phyloP scores from a whole-genome alignment of 2,329 filamentous ascomycete genomes.

The Neonectria faginata region DNA sequence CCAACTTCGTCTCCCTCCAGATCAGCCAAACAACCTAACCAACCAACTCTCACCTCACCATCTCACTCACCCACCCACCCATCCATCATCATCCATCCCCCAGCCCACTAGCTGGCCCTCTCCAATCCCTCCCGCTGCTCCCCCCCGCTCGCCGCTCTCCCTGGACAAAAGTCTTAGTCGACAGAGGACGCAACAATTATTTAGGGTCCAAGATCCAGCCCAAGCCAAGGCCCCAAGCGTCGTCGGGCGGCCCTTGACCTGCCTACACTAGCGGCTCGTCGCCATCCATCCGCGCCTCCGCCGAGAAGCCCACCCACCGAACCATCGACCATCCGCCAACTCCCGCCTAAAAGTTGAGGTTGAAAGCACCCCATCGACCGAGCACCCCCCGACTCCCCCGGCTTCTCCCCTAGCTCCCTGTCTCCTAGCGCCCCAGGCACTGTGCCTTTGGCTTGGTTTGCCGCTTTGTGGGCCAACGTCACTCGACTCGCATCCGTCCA shows the following conservation, averaged over 20 bases:
- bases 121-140: conserved; percentile 17
- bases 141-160: conserved; percentile 6
- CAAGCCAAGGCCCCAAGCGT: not conserved
- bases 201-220: conserved; percentile 2
- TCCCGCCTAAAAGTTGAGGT: conserved; percentile 8
- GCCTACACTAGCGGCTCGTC: conserved; percentile 20
- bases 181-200: not conserved
- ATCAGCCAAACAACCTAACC: not conserved
- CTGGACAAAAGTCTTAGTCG: conserved; percentile 7
- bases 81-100: not conserved
- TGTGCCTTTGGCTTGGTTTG: conserved; percentile 10
- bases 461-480: conserved; percentile 26
- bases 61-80: conserved; percentile 1
- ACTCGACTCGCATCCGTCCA: conserved; percentile 20
- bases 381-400: conserved; percentile 18
- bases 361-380: conserved; percentile 10
- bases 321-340: not conserved
- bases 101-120: conserved; percentile 7
- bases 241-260: not conserved
- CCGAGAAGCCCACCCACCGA: not conserved
- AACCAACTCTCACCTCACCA: conserved; percentile 3
- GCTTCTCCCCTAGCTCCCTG: conserved; percentile 18
- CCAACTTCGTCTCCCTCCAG: not conserved
- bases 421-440: conserved; percentile 16
- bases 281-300: conserved; percentile 24